Base-by-base conservation (phyloP, 306 rosid species). In the Pyrus pyrifolia region DNA sequence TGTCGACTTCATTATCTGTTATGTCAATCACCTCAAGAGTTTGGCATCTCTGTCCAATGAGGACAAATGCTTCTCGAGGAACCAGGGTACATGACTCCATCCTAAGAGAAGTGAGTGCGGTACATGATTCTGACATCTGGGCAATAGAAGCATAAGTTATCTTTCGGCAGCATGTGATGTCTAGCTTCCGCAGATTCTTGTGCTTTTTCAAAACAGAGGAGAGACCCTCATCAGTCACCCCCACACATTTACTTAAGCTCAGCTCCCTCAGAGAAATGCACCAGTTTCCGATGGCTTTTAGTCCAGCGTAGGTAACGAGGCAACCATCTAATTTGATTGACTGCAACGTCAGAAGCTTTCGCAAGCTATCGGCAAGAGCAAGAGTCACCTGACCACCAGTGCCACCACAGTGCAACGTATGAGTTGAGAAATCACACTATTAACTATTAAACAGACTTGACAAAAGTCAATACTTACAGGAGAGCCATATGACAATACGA, bases 41-140 rank as follows among this genome's bases (percentile, higher is more conserved):
- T 72, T 61, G 84, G 35, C 99, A 92, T 81, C 79, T 80, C 78
- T 81, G 86, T 59, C 97, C 97, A 59, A 95, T 87, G 81, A 91
- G 69, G 73, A 83, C 65, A 81, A 92, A 92, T 65, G 91, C 96
- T 81, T 92, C 90, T 63, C 82, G 78, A 67, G 93, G 83, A 82
- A 95, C 97, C 69, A 86, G 86, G 44, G 87, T 82, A 59, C 99
- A 95, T 21, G 97, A 95, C 70, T 95, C 99, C 99, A 95, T 95
- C 84, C 44, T 88, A 40, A 95, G 93, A 83, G 97, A 90, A 74
- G 88, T 87, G 31, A 95, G 97, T 75, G 73, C 58, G 0, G 78
- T 63, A 87, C 99, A 92, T 3, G 92, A 84, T 81, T 81, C 84
- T 29, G 97, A 83, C 57, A 95, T 84, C 82, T 82, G 81, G 44